Evolutionary conservation across 106 monocot species (phyloP).

Genomic region (Agapanthus africanus): DNA sequence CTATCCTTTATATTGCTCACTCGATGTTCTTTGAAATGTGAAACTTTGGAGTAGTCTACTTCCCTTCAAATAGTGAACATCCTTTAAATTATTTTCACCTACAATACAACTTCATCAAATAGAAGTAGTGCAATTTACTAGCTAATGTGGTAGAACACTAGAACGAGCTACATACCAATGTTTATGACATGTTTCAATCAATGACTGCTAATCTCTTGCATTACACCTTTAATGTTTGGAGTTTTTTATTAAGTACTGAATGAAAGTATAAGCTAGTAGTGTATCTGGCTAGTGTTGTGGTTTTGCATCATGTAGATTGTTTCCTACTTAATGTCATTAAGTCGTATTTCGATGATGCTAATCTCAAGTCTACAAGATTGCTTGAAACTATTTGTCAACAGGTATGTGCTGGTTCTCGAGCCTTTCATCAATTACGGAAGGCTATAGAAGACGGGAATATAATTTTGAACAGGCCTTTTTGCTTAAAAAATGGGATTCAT

Average conservation of each 20-base stretch:
- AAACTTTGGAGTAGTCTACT: too few species aligned
- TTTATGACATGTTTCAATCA: too few species aligned
- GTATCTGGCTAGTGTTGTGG: not conserved
- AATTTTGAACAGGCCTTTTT: slow-evolving; percentile 22
- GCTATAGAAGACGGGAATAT: slow-evolving; percentile 21
- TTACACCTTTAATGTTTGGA: not conserved
- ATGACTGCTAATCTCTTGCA: too few species aligned
- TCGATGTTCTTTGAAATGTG: too few species aligned
- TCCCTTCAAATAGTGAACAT: too few species aligned
- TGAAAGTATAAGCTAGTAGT: not conserved
- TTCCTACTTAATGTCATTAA: not conserved
- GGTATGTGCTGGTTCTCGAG: slow-evolving; percentile 37
- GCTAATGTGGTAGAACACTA: too few species aligned
- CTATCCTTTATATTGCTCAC: too few species aligned
- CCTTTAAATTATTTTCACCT: too few species aligned
- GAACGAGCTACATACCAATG: too few species aligned
- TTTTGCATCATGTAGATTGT: not conserved
- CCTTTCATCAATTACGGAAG: slow-evolving; percentile 31
- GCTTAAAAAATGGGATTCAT: slow-evolving; percentile 22
- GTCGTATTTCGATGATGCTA: not conserved
- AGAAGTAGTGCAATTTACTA: too few species aligned
- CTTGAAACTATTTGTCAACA: slow-evolving; percentile 16
- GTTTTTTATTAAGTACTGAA: not conserved
- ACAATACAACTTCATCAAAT: too few species aligned
- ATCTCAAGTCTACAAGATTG: not conserved